phyloP scores from a whole-genome alignment of 2,329 filamentous ascomycete genomes.

The Gyromitra esculenta region DNA sequence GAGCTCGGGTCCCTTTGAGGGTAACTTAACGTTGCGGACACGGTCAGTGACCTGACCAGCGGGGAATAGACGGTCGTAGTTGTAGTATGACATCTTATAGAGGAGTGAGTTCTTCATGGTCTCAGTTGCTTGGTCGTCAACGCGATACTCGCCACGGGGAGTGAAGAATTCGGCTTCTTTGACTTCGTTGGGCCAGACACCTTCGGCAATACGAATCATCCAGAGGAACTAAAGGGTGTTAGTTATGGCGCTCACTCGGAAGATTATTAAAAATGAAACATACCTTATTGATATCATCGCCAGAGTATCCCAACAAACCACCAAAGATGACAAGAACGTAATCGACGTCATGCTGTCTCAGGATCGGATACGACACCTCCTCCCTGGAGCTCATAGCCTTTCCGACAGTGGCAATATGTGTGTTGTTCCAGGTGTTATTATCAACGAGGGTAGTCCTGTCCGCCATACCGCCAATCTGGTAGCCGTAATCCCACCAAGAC shows the following conservation, averaged over 20 bases:
- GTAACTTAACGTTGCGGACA: conserved; percentile 81
- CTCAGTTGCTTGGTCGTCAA: conserved; percentile 90
- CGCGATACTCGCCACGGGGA: conserved; percentile 87
- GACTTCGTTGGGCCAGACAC: conserved; percentile 99
- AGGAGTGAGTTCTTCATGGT: conserved; percentile 90
- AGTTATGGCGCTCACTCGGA: not conserved
- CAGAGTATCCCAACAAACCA: conserved; percentile 93
- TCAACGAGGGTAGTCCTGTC: conserved; percentile 96
- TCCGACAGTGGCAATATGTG: conserved; percentile 97
- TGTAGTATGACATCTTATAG: conserved; percentile 99
- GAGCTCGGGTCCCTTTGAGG: conserved; percentile 84
- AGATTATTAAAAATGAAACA: not conserved
- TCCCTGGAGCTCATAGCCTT: conserved; percentile 98
- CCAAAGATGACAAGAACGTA: conserved; percentile 98
- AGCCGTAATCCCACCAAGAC: conserved; percentile 99
- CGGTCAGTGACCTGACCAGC: conserved; percentile 88
- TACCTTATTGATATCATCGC: conserved; percentile 95
- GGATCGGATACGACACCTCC: conserved; percentile 98
- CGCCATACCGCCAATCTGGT: conserved; percentile 99
- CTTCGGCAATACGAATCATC: conserved; percentile 99
- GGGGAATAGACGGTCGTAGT: conserved; percentile 91
- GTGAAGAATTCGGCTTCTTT: conserved; percentile 98
- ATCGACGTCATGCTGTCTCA: conserved; percentile 97
- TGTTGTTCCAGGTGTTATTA: conserved; percentile 99
- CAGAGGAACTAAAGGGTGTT: conserved; percentile 75